Conservation (phyloP, 768 basidiomycete species). For the Boletus fagicola region DNA sequence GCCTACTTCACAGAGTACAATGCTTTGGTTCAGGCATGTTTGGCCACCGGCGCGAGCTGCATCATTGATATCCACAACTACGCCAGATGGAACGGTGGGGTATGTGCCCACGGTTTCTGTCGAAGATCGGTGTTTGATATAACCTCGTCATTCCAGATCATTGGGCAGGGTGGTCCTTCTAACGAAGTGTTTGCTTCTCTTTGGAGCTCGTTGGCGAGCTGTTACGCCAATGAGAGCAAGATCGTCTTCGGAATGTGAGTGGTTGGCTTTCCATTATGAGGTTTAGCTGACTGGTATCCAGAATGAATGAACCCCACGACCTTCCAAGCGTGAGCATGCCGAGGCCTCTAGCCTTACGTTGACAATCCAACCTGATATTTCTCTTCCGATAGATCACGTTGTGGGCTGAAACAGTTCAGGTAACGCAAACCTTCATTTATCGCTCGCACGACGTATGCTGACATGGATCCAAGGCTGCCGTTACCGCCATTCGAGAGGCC, state of each 20-base stretch:
- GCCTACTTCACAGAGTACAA: too few relatives aligned
- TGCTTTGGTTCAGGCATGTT: too few relatives aligned
- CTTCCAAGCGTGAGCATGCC: constrained; percentile 7
- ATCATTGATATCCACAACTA: constrained; percentile 18
- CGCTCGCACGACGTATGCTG: neutral
- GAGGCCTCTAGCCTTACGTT: too few relatives aligned
- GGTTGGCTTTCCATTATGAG: neutral
- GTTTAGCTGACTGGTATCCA: neutral
- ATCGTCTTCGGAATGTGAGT: constrained; percentile 14
- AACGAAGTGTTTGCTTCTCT: constrained; percentile 13
- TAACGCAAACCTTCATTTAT: neutral
- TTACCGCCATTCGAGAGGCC: constrained; percentile 13
- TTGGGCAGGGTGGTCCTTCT: constrained; percentile 15
- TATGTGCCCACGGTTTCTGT: neutral
- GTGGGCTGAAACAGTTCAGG: constrained; percentile 15
- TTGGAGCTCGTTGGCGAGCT: constrained; percentile 8
- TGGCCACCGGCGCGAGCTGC: constrained; percentile 5
- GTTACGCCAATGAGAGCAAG: neutral
- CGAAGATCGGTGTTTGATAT: neutral
- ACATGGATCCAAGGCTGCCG: constrained; percentile 5
- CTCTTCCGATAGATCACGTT: neutral
- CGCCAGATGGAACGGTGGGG: constrained; percentile 8
- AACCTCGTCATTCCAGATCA: constrained; percentile 1
- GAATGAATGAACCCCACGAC: constrained; percentile 20
- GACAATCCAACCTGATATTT: neutral